phyloP scores from a whole-genome alignment of 169 alveolate genomes.

The Cryptosporidium bovis region DNA sequence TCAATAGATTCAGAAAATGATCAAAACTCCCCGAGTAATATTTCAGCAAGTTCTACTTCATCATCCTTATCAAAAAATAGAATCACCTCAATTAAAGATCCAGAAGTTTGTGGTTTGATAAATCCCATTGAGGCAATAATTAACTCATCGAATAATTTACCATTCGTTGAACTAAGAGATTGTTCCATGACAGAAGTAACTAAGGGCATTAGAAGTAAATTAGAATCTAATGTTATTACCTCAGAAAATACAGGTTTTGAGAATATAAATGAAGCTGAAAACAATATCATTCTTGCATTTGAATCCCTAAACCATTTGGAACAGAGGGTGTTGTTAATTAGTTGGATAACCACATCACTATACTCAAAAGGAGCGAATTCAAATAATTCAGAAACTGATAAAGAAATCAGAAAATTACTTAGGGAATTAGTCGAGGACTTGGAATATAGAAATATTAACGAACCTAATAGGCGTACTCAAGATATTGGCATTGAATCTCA shows the following conservation, averaged over 20 bases:
- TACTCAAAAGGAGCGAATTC: background rate
- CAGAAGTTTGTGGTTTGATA: constrained; percentile 30
- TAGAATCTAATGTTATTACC: background rate
- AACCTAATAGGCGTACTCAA: background rate
- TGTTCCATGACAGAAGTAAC: background rate
- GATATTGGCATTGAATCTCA: background rate
- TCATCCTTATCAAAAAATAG: background rate
- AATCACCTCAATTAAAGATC: constrained; percentile 37
- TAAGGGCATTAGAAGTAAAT: background rate
- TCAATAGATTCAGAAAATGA: background rate
- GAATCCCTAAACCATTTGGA: constrained; percentile 35
- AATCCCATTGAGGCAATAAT: constrained; percentile 58
- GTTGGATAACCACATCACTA: constrained; percentile 27
- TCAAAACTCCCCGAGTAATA: background rate
- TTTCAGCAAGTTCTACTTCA: background rate
- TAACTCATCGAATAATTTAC: background rate
- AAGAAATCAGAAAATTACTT: constrained; percentile 21
- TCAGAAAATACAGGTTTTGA: background rate
- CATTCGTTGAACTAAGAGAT: background rate
- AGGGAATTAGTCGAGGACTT: constrained; percentile 36
- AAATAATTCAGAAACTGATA: background rate
- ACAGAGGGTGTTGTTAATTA: constrained; percentile 33
- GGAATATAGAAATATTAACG: background rate
- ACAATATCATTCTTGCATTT: constrained; percentile 17
- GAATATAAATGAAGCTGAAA: background rate